These are phyloP conservation scores for Mortierella sp. DNA, from an alignment of 371 early-diverging fungal genomes.

Conservation along the genomic window DNA sequence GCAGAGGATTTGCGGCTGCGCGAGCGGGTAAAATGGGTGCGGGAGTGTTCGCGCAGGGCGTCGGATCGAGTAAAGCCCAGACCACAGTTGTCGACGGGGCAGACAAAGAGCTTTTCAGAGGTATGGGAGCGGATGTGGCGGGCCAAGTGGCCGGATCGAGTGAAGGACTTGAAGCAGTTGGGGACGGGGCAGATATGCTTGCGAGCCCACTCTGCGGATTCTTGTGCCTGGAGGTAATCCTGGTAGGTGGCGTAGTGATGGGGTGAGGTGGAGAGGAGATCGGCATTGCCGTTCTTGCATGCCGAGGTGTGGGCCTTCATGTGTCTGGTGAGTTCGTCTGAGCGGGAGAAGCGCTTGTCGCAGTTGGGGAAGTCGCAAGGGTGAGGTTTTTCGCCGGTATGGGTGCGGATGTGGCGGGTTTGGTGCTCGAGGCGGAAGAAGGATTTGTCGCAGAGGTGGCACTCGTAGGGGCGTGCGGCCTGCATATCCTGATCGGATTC, in stretches of 20 bases:
- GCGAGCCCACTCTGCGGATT: constrained; percentile 52
- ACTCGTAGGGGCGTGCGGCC: constrained; percentile 69
- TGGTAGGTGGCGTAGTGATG: constrained; percentile 47
- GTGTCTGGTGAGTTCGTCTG: constrained; percentile 78
- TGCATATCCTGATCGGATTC: constrained; percentile 47
- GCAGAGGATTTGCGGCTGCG: constrained; percentile 30
- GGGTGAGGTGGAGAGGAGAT: constrained; percentile 45
- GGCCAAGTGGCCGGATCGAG: constrained; percentile 53
- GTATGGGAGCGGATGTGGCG: constrained; percentile 59
- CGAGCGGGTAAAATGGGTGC: constrained; percentile 34
- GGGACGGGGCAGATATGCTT: constrained; percentile 55
- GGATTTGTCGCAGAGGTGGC: constrained; percentile 73
- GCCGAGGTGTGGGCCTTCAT: constrained; percentile 71
- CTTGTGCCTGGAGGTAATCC: constrained; percentile 50
- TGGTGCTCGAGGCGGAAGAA: constrained; percentile 79
- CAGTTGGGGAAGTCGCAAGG: constrained; percentile 79
- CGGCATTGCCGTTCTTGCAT: constrained; percentile 54
- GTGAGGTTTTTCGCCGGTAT: constrained; percentile 89
- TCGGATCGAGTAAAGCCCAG: constrained; percentile 55
- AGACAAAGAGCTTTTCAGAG: constrained; percentile 55
- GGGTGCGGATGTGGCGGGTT: constrained; percentile 85
- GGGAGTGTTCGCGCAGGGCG: constrained; percentile 48
- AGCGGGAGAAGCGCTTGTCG: constrained; percentile 83
- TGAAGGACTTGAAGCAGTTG: constrained; percentile 56
- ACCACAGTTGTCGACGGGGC: constrained; percentile 53